Percentiles rank a stretch among this genome's conserved stretches.
These are phyloP conservation scores for Conringia planisiliqua DNA, from an alignment of 345 rosid genomes.

Conservation along the genomic window DNA sequence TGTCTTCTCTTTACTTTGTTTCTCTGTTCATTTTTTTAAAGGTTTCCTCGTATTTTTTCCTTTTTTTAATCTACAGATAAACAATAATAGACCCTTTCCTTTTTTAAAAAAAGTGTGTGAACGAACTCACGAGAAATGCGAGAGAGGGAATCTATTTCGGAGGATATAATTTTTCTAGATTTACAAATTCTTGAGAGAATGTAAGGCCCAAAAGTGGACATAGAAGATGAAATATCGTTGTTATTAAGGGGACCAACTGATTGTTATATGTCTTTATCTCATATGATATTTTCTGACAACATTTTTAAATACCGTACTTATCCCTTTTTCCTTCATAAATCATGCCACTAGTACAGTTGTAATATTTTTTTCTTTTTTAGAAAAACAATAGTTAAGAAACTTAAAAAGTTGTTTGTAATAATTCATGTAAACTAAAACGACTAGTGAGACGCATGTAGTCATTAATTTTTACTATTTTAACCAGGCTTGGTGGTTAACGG, in stretches of 20 bases:
- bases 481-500: conserved; percentile 73
- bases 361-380: not conserved
- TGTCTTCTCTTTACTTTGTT: not conserved
- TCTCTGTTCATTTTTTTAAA: not conserved
- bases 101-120: not conserved
- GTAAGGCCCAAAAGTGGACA: conserved; percentile 9
- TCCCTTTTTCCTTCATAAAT: not conserved
- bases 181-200: not conserved
- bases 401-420: not conserved
- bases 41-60: not conserved
- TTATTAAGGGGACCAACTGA: not conserved
- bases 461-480: not conserved
- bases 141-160: not conserved
- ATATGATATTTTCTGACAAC: not conserved
- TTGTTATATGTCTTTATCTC: conserved; percentile 5
- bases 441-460: not conserved
- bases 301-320: not conserved
- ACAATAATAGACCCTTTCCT: not conserved
- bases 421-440: not conserved
- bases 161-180: not conserved
- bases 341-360: not conserved
- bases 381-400: not conserved
- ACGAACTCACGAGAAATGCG: not conserved
- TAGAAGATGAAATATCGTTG: not conserved
- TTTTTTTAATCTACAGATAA: not conserved